phyloP scores from a whole-genome alignment of 495 filamentous ascomycete species.

The Neurospora sp. region DNA sequence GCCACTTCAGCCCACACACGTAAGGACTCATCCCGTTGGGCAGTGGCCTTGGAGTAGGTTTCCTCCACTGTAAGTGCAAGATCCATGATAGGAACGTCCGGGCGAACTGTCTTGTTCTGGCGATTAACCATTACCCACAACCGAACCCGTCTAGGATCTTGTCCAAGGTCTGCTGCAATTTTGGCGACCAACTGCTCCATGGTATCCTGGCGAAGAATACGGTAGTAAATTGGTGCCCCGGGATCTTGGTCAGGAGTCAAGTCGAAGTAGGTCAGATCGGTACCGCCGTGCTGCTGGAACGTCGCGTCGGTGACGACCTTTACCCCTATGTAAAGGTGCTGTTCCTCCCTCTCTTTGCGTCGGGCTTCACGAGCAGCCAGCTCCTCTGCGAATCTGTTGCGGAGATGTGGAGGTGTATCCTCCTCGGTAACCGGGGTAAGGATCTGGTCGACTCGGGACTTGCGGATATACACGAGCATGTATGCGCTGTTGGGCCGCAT shows the following conservation, averaged over 20 bases:
- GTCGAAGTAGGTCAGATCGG: constrained; percentile 73
- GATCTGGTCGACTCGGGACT: constrained; percentile 70
- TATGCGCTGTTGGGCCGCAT: constrained; percentile 66
- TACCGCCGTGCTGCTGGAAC: constrained; percentile 71
- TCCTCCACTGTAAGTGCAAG: constrained; percentile 75
- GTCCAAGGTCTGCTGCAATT: constrained; percentile 57
- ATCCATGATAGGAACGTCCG: constrained; percentile 75
- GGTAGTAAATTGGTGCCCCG: constrained; percentile 54
- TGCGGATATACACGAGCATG: constrained; percentile 96
- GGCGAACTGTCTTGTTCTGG: constrained; percentile 91
- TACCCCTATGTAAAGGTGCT: constrained; percentile 79
- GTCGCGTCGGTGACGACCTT: constrained; percentile 69
- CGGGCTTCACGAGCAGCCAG: constrained; percentile 58
- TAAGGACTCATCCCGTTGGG: constrained; percentile 57
- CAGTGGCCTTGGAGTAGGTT: constrained; percentile 50
- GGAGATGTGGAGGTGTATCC: constrained; percentile 77
- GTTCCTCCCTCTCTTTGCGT: constrained; percentile 83
- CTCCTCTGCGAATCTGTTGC: constrained; percentile 71
- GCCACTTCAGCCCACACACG: constrained; percentile 78
- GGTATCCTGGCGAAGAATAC: constrained; percentile 59
- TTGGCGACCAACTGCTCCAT: constrained; percentile 60
- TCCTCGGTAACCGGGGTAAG: constrained; percentile 62
- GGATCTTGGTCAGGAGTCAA: constrained; percentile 40
- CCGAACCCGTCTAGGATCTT: constrained; percentile 56
- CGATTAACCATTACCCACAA: constrained; percentile 98